Evolutionary conservation across 2,329 filamentous ascomycete genomes (phyloP), one percentile per base, ranked within the genome.

Genomic region (Aspergillus fischeri): DNA sequence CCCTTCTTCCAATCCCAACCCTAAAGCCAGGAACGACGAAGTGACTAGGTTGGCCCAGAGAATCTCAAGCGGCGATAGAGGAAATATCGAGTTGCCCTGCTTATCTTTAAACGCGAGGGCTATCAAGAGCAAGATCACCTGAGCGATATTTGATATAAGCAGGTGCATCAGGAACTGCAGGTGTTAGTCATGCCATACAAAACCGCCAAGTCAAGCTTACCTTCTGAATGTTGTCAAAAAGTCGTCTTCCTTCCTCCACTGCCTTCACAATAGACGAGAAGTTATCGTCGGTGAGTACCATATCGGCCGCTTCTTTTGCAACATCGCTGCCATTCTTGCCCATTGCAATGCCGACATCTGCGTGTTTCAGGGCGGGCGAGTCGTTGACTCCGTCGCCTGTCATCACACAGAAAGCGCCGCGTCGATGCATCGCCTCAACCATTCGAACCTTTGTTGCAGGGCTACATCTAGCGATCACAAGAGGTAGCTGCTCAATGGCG

Each of bases 21-120:
- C 92, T 73, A 96, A 91, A 50, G 91, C 92, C 0, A 91, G 89
- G 73, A 94, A 87, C 24, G 88, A 90, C 25, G 89, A 93, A 0
- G 92, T 96, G 49, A 94, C 83, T 83, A 96, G 90, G 73, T 95
- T 96, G 70, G 95, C 90, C 91, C 91, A 96, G 56, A 96, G 81
- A 58, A 96, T 93, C 65, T 96, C 87, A 14, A 96, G 82, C 2
- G 91, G 91, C 1, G 89, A 88, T 32, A 96, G 83, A 2, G 91
- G 91, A 71, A 95, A 96, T 9, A 95, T 90, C 0, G 91, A 94
- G 57, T 88, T 81, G 2, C 83, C 82, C 4, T 81, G 77, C 1
- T 72, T 56, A 69, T 96, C 92, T 65, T 91, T 88, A 78, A 96
- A 95, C 0, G 82, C 87, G 3, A 96, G 84, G 48, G 91, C 91